These are phyloP conservation scores for Alternaria sp. DNA, from an alignment of 2,329 filamentous ascomycete species.

Conservation along the genomic window DNA sequence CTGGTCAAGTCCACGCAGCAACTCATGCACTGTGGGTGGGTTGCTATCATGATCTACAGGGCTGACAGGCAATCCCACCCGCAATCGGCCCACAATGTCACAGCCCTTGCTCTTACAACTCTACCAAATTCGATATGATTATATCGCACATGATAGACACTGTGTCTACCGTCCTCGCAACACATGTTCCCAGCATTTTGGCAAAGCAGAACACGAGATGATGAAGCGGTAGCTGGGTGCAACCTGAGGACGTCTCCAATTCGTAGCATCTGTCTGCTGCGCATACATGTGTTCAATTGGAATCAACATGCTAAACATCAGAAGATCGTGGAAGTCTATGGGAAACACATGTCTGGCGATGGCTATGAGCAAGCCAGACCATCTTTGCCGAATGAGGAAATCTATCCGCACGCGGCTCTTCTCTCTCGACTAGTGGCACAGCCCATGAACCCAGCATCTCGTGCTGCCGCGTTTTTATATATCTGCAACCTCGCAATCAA, in stretches of 20 bases:
- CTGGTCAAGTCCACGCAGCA: neutral
- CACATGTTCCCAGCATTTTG: neutral
- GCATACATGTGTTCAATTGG: neutral
- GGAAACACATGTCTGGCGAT: neutral
- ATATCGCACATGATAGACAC: neutral
- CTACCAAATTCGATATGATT: neutral
- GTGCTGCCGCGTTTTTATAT: slow-evolving; percentile 28
- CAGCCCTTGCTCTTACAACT: neutral
- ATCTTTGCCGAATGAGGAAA: slow-evolving; percentile 18
- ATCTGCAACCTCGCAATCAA: slow-evolving; percentile 18
- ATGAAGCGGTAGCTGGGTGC: neutral
- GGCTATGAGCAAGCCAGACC: neutral
- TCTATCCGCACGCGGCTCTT: slow-evolving; percentile 23
- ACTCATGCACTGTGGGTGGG: neutral
- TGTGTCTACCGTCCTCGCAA: neutral
- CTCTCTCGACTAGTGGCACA: slow-evolving; percentile 18
- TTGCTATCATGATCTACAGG: neutral
- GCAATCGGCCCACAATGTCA: neutral
- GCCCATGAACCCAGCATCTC: slow-evolving; percentile 17
- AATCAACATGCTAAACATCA: neutral
- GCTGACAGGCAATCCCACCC: neutral
- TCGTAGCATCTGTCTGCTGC: neutral
- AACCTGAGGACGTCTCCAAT: neutral
- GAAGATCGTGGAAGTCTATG: neutral
- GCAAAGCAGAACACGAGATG: neutral